Conservation (phyloP, 345 rosid species). For the Sonneratia alba region DNA sequence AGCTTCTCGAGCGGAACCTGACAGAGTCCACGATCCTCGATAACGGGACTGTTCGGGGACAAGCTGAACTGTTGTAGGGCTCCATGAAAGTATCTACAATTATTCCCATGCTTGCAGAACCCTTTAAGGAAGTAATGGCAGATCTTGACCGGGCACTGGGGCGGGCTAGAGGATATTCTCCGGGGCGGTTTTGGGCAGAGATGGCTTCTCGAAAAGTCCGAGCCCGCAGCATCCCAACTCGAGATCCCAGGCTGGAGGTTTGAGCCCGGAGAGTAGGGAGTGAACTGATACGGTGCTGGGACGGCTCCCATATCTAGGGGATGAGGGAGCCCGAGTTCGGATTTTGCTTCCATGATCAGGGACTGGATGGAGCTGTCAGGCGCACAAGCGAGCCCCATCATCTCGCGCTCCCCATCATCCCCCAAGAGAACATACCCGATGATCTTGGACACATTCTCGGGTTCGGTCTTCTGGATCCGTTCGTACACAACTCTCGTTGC, state of each 20-base stretch:
- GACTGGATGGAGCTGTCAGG: slow-evolving; percentile 54
- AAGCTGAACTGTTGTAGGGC: slow-evolving; percentile 33
- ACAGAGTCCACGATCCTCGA: slow-evolving; percentile 57
- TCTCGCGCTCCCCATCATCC: slow-evolving; percentile 62
- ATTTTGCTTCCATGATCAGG: slow-evolving; percentile 56
- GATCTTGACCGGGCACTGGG: slow-evolving; percentile 71
- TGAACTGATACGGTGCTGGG: not conserved
- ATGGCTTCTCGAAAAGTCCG: not conserved
- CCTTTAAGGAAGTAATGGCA: slow-evolving; percentile 90
- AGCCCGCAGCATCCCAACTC: not conserved
- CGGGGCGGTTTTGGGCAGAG: slow-evolving; percentile 16
- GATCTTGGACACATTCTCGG: slow-evolving; percentile 73
- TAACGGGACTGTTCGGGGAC: slow-evolving; percentile 24
- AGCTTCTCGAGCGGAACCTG: slow-evolving; percentile 73
- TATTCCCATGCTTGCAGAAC: slow-evolving; percentile 77
- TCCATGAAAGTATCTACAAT: slow-evolving; percentile 77
- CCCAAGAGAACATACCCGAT: slow-evolving; percentile 72
- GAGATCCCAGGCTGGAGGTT: not conserved
- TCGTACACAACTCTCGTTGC: slow-evolving; percentile 68
- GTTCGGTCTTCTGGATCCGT: slow-evolving; percentile 78
- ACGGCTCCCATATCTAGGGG: slow-evolving; percentile 13
- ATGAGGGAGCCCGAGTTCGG: slow-evolving; percentile 39
- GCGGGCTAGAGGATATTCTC: slow-evolving; percentile 72
- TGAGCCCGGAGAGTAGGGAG: slow-evolving; percentile 2
- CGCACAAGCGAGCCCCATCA: slow-evolving; percentile 81